Conservation (phyloP, 2,329 filamentous ascomycete species). For the Colletotrichum coccodes region DNA sequence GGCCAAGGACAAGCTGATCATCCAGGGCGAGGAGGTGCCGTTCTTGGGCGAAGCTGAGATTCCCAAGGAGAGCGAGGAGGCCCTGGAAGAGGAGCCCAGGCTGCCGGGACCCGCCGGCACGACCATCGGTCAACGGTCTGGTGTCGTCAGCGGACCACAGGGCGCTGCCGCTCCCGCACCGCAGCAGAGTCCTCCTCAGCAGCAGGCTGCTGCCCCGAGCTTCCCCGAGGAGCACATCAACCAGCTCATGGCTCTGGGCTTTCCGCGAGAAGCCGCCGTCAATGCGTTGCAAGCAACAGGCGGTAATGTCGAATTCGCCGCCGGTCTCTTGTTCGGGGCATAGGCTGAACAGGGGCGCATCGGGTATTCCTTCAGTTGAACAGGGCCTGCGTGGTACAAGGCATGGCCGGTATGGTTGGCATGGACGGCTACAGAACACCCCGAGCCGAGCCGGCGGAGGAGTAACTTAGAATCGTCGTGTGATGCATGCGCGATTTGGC, state of each 20-base stretch:
- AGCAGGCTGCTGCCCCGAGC: slow-evolving; percentile 41
- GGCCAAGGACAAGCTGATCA: slow-evolving; percentile 83
- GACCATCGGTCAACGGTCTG: slow-evolving; percentile 84
- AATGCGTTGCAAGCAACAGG: slow-evolving; percentile 84
- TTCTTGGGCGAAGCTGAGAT: slow-evolving; percentile 96
- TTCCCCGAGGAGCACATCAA: slow-evolving; percentile 76
- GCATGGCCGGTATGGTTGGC: not conserved
- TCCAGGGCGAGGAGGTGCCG: slow-evolving; percentile 86
- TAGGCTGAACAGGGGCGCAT: slow-evolving; percentile 34
- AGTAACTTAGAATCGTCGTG: slow-evolving; percentile 16
- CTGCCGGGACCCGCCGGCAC: slow-evolving; percentile 89
- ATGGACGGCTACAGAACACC: not conserved
- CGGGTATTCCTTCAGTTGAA: not conserved
- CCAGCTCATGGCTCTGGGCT: slow-evolving; percentile 81
- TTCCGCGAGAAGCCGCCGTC: slow-evolving; percentile 79
- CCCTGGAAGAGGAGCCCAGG: slow-evolving; percentile 81
- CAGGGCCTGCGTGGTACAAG: not conserved
- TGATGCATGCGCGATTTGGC: not conserved
- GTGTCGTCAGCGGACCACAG: slow-evolving; percentile 73
- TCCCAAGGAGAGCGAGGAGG: slow-evolving; percentile 82
- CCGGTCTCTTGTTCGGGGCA: slow-evolving; percentile 76
- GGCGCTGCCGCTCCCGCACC: slow-evolving; percentile 39
- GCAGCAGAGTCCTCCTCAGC: slow-evolving; percentile 35
- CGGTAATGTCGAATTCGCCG: slow-evolving; percentile 90
- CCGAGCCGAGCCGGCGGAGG: not conserved